phyloP scores from a whole-genome alignment of 352 stramenopile genomes.

The Phytophthora ramorum region DNA sequence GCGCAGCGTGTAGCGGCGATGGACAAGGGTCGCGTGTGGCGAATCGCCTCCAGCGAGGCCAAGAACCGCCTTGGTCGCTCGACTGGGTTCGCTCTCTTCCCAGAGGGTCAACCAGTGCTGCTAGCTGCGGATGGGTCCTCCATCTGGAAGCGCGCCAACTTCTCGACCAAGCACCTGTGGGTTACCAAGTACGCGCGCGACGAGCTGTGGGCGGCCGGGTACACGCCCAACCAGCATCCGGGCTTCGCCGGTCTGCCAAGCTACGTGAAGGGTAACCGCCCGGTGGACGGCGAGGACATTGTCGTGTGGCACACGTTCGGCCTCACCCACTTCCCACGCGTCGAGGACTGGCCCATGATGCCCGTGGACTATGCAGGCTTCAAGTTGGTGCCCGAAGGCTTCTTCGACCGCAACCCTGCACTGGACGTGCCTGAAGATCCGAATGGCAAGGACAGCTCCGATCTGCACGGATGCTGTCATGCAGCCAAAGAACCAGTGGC shows the following conservation, averaged over 20 bases:
- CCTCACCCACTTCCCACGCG: slow-evolving; percentile 67
- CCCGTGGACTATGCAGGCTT: slow-evolving; percentile 75
- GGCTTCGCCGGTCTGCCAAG: slow-evolving; percentile 55
- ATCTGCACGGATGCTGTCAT: slow-evolving; percentile 36
- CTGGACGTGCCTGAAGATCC: slow-evolving; percentile 48
- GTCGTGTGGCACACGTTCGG: slow-evolving; percentile 84
- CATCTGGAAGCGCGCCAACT: slow-evolving; percentile 67
- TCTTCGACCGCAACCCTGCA: slow-evolving; percentile 66
- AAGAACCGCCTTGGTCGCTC: slow-evolving; percentile 72
- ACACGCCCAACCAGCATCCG: slow-evolving; percentile 69
- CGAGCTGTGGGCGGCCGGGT: slow-evolving; percentile 72
- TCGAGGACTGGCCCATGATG: slow-evolving; percentile 82
- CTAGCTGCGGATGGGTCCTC: slow-evolving; percentile 58
- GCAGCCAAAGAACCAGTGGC: slow-evolving; percentile 8
- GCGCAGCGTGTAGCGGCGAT: slow-evolving; percentile 55
- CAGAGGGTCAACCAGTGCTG: slow-evolving; percentile 57
- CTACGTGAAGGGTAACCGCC: slow-evolving; percentile 63
- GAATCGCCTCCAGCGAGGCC: slow-evolving; percentile 65
- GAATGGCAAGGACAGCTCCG: slow-evolving; percentile 45
- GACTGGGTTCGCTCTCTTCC: slow-evolving; percentile 66
- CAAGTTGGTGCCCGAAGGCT: slow-evolving; percentile 70
- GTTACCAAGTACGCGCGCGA: slow-evolving; percentile 69
- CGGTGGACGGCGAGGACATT: slow-evolving; percentile 64
- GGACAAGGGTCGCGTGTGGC: slow-evolving; percentile 69
- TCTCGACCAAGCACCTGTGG: slow-evolving; percentile 75